Evolutionary conservation across 2,329 filamentous ascomycete species (phyloP), one percentile per base, ranked within the genome.

Genomic region (Sclerotinia minor): DNA sequence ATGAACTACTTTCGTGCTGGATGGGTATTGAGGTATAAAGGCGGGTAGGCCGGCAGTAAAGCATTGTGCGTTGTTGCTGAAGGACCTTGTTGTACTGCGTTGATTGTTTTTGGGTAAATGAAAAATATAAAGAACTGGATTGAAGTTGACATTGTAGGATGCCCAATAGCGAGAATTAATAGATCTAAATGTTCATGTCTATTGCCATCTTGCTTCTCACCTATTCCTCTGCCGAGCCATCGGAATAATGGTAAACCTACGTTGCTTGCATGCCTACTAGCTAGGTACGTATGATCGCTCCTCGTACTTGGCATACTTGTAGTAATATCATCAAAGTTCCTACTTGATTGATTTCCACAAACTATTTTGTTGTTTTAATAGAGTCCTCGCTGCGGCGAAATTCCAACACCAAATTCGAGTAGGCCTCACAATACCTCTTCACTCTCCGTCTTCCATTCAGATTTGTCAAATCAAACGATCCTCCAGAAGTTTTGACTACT

Each of bases 1-100:
- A 11, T 55, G 24, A 54, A 64, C 24, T 5, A 65, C 50, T 35
- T 65, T 65, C n/a, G 41, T 65, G 11, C 9, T 19, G 13, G 35
- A 19, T 7, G 6, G 6, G 29, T 32, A 17, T 21, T 21, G 7
- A 17, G 15, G 32, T 59, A 21, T 8, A 15, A 21, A 59, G 8
- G 5, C 21, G 55, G 5, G 29, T 38, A 29, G 24, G n/a, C 38
- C 13, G 35, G 55, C 19, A 24, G 4, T 45, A 45, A 29, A 19
- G 26, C 17, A 24, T 11, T 17, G 45, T 45, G 17, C 35, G 6
- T 29, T 24, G 45, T 21, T 59, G 24, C 15, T 5, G 8, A 59
- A 59, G 21, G 55, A 59, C 26, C 4, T 21, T n/a, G 55, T 45
- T 44, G 3, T 29, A 26, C 17, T 11, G 55, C 17, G 24, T 26